Evolutionary conservation across 148 eudicot species (phyloP), one percentile per base, ranked within the genome.

Genomic region (Bassia scoparia): DNA sequence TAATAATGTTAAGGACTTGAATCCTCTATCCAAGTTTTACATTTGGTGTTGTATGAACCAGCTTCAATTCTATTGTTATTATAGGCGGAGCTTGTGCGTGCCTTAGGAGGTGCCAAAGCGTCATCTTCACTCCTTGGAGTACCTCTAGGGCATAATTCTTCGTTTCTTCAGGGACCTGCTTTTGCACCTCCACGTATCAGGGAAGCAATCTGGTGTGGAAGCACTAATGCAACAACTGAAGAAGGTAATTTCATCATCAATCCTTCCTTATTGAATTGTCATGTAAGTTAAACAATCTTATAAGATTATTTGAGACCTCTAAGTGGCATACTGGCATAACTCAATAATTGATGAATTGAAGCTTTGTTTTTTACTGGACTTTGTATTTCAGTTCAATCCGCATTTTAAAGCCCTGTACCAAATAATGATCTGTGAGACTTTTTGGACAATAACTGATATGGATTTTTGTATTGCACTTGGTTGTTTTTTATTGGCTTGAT

Each of bases 201-300:
- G 74, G 97, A 94, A 77, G 93, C 98, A 54, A 94, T 94, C 38
- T 94, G 98, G 98, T 91, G 96, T 77, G 97, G 91, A 38, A 94
- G 98, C 85, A 91, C 98, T 38, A 94, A 94, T 79, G 79, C 97
- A 63, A 73, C 96, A 11, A 94, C 98, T 27, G 98, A 94, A 85
- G 91, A 75, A 86, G 98, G 98, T 88, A 74, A 50, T 24, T 53
- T 30, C 59, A 14, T 67, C 21, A 33, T 54, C 37, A 43, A 68
- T 53, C 52, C 67, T 17, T 12, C 21, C 2, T 67, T 13, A 4
- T 33, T 54, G 58, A 33, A 41, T 65, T 58, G 52, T 61, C 63
- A n/a, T 58, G 61, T 14, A 11, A 24, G 35, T 69, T 62, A 55
- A 52, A 61, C 27, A 8, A 11, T 18, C 33, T 18, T 23, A 23